Evolutionary conservation across 192 early-diverging fungal genomes (phyloP).

Genomic region (Gigaspora rosea): DNA sequence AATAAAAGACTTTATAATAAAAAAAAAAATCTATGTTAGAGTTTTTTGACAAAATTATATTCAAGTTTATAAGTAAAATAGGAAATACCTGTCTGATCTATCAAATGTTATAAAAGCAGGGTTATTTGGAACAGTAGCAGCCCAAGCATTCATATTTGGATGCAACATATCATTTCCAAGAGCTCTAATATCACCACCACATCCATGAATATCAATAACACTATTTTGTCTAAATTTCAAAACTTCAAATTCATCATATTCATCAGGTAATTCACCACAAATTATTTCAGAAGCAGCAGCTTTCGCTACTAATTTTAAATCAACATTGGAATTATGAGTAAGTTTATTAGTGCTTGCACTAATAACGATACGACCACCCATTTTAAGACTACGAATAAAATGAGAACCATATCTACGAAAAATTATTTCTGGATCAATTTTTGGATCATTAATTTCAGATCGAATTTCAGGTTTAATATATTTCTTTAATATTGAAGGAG

Average conservation of each 20-base stretch:
- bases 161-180: not conserved
- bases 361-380: conserved; percentile 14
- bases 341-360: conserved; percentile 7
- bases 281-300: not conserved
- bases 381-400: conserved; percentile 6
- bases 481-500: not conserved
- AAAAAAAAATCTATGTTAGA: no score
- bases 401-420: conserved; percentile 11
- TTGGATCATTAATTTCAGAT: conserved; percentile 21
- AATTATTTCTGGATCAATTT: not conserved
- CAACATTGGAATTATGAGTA: not conserved
- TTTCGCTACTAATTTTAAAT: not conserved
- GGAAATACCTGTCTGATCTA: conserved; percentile 7
- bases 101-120: conserved; percentile 19
- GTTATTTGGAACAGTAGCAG: not conserved
- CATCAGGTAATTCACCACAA: not conserved
- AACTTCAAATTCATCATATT: not conserved
- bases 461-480: conserved; percentile 6
- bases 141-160: not conserved
- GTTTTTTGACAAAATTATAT: no score
- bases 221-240: not conserved
- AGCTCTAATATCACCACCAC: conserved; percentile 11
- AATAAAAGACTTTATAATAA: not conserved
- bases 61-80: not conserved
- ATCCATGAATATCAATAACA: not conserved